Evolutionary conservation across 176 grass and related monocot genomes (phyloP), one percentile per base, ranked within the genome.

Genomic region (Bonia amplexicaulis): DNA sequence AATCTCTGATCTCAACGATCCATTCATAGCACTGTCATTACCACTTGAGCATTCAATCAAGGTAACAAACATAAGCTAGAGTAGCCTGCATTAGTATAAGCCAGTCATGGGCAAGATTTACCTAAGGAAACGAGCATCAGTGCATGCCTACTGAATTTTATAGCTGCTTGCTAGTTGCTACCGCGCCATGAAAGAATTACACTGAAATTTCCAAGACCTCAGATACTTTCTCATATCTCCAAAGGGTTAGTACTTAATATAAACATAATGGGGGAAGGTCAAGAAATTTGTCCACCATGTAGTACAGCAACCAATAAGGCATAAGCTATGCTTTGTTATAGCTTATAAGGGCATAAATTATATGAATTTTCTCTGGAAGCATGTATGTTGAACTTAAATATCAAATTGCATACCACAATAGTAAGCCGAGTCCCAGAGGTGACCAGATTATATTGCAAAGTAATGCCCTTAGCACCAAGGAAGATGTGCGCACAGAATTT

Each of bases 211-310:
- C 9, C 12, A 82, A 69, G 2, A 51, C 11, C 44, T 64, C 5
- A 14, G 33, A 53, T 81, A 55, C 17, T 69, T 75, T 39, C 13
- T 74, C 29, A 40, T 63, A 12, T 66, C 29, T 84, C 61, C 59
- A 42, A 84, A 65, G 70, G 71, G 71, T 27, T n/a, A 65, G 47
- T 53, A 40, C 78, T 68, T 80, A 33, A 70, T 53, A 33, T 26
- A 71, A 26, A 26, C 42, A 8, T 48, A 7, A 25, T 27, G 12
- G 45, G 45, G 11, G 31, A 41, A 54, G 35, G 39, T 60, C 7
- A 33, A 53, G 39, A 39, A 1, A 6, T n/a, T 33, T 22, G 19
- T 12, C 14, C 31, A 41, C 22, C 31, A 66, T 66, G 14, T 53
- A 51, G 6, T 63, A 39, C 45, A 53, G 9, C 57, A 84, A 71